Evolutionary conservation across 208 protist species (phyloP), one percentile per base, ranked within the genome.

Genomic region (Trypanosoma boissoni): DNA sequence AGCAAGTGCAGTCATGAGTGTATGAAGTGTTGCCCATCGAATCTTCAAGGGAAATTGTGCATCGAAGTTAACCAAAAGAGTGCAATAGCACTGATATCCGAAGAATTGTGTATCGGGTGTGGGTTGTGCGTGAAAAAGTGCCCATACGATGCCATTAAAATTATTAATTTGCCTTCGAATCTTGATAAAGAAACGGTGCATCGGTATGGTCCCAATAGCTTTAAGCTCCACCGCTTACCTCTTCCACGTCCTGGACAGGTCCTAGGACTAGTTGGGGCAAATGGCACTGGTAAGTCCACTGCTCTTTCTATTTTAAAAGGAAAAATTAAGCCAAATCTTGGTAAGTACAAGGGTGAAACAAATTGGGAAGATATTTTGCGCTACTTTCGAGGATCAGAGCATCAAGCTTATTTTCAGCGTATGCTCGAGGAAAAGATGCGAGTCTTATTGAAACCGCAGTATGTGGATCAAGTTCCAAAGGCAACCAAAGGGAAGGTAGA

Each of bases 211-310:
- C 84, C 97, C 31, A 99, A 99, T 86, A 92, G 92, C 34, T 99
- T 99, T 89, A 99, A 99, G 83, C 89, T 99, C 9, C 99, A 99
- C 66, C 80, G 98, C 21, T 86, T 99, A 18, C 99, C 99, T 39
- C 92, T 93, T 23, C 99, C 98, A 44, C 88, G 98, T 44, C 96
- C 98, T 18, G 98, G 98, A 21, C 96, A 99, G 73, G 98, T 99
- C 12, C 87, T 99, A 12, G 99, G 99, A 54, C 86, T 99, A 6
- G 98, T 99, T 20, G 99, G 99, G 49, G 98, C 98, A 14, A 99
- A 99, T 86, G 99, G 99, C 92, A 99, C 99, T 44, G 99, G 99
- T 56, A 99, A 99, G 81, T 99, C 97, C 20, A 99, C 99, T 5
- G 99, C 99, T 0, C 86, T 99, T 2, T 98, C 98, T 64, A 98